phyloP scores from a whole-genome alignment of 2,329 filamentous ascomycete species.

The Aspergillus sojae region DNA sequence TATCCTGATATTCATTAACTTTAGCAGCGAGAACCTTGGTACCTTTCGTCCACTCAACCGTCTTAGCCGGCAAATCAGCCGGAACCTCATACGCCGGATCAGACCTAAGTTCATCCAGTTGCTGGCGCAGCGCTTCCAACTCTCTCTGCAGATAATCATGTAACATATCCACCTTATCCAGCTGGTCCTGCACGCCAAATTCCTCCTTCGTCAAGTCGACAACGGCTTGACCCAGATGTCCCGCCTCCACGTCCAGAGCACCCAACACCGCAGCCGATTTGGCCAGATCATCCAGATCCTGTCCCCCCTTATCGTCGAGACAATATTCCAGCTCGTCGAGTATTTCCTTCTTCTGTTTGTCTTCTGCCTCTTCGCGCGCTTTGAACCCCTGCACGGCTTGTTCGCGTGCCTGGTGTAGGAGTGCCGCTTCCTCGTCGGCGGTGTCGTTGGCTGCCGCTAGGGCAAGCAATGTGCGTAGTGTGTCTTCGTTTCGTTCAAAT shows the following conservation, averaged over 20 bases:
- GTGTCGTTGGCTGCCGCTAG: slow-evolving; percentile 76
- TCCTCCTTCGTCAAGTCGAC: slow-evolving; percentile 59
- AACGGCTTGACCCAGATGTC: slow-evolving; percentile 56
- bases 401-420: slow-evolving; percentile 41
- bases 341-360: slow-evolving; percentile 44
- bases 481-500: slow-evolving; percentile 87
- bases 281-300: slow-evolving; percentile 62
- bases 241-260: slow-evolving; percentile 52
- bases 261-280: slow-evolving; percentile 55
- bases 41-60: slow-evolving; percentile 72
- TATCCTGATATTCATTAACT: slow-evolving; percentile 67
- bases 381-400: slow-evolving; percentile 38
- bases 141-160: slow-evolving; percentile 59
- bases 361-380: slow-evolving; percentile 30
- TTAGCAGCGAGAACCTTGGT: slow-evolving; percentile 68
- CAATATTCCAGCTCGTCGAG: slow-evolving; percentile 58
- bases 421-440: slow-evolving; percentile 51
- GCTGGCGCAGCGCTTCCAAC: slow-evolving; percentile 36
- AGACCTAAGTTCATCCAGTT: slow-evolving; percentile 35
- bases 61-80: slow-evolving; percentile 65
- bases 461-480: slow-evolving; percentile 72
- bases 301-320: slow-evolving; percentile 56
- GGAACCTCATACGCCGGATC: slow-evolving; percentile 55
- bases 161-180: slow-evolving; percentile 59
- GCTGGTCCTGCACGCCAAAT: slow-evolving; percentile 58